Evolutionary conservation across 345 rosid species (phyloP), one percentile per base, ranked within the genome.

Genomic region (Salix purpurea): DNA sequence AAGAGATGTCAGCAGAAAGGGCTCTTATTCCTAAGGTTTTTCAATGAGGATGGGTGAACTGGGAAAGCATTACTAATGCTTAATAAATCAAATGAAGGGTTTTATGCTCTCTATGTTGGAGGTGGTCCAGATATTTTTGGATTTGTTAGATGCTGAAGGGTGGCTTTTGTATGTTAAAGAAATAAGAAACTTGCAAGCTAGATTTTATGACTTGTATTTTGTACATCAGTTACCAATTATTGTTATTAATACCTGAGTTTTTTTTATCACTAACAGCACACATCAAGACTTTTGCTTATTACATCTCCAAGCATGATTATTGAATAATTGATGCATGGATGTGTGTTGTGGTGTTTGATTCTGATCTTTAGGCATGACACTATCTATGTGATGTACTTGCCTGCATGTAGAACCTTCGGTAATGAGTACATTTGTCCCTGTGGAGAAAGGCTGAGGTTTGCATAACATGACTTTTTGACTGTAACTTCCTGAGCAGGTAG

Each of bases 401-500:
- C n/a, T 4, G 21, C 65, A 24, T 61, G 58, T 24, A 13, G 19
- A 3, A 26, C 56, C 40, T 40, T 32, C 0, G 15, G 24, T 14
- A 34, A 44, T 6, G 1, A 1, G 23, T 52, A 23, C 74, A 28
- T 74, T 65, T 50, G 26, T 16, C 40, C 30, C 10, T 6, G 19
- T 23, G 58, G 8, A 18, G 76, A 73, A 42, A 58, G 65, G 65
- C 37, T 18, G 36, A 34, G 30, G 32, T 13, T 37, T 44, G 28
- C n/a, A 24, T 26, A 56, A 4, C 32, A 74, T 23, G 80, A 69
- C 54, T 61, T 70, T 44, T 34, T 30, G 24, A 48, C 21, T 50
- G 73, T 48, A 18, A 77, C 75, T 76, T 28, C 65, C 28, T 80
- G 37, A 72, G 37, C 86, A 96, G 99, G 96, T 96, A 73, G 99